phyloP scores from a whole-genome alignment of 345 rosid genomes.

The Isatis tinctoria region DNA sequence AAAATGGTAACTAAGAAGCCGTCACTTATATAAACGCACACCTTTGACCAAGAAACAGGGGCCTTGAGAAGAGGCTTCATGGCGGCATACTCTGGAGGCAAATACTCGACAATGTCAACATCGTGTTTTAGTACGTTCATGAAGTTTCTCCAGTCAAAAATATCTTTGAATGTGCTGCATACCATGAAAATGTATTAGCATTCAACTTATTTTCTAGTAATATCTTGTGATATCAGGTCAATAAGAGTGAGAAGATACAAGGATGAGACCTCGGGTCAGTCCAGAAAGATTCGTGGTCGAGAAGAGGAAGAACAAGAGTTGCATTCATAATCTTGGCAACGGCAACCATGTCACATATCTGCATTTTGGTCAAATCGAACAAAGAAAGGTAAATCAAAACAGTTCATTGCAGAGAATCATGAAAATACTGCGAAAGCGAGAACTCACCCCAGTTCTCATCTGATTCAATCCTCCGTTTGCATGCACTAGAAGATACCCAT shows the following conservation, averaged over 20 bases:
- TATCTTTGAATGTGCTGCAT: constrained; percentile 87
- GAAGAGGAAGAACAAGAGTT: constrained; percentile 91
- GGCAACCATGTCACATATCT: constrained; percentile 99
- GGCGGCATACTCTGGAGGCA: constrained; percentile 49
- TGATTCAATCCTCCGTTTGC: constrained; percentile 99
- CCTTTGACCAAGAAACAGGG: constrained; percentile 99
- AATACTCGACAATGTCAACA: constrained; percentile 72
- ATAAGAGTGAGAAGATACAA: neutral
- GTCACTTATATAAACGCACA: constrained; percentile 23
- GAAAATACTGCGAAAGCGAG: neutral
- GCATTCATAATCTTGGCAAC: constrained; percentile 95
- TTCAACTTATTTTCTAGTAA: neutral
- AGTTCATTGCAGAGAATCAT: neutral
- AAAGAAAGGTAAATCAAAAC: neutral
- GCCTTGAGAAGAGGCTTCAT: constrained; percentile 72
- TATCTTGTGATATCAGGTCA: neutral
- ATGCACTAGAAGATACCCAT: constrained; percentile 86
- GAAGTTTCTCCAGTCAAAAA: constrained; percentile 95
- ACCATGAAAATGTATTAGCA: neutral
- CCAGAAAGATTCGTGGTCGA: constrained; percentile 97
- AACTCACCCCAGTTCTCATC: constrained; percentile 98
- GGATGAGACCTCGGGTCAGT: constrained; percentile 84
- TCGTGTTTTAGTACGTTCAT: constrained; percentile 69
- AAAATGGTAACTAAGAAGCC: neutral
- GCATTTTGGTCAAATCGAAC: constrained; percentile 18